These are phyloP conservation scores for Teratosphaeria gauchensis DNA, from an alignment of 2,329 filamentous ascomycete species.

Conservation along the genomic window DNA sequence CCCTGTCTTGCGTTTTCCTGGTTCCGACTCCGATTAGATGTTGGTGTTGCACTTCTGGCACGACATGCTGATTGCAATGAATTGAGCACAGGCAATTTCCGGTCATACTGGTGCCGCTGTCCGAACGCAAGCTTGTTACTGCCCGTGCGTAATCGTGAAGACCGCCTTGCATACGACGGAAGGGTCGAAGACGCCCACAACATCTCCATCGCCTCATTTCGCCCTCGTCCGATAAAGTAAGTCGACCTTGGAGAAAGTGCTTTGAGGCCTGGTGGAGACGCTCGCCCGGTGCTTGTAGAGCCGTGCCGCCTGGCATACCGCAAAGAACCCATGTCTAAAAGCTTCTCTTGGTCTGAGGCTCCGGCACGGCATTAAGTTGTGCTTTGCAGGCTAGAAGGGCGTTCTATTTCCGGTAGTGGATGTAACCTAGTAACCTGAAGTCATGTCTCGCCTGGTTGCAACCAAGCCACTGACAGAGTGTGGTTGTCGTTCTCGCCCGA, in stretches of 20 bases:
- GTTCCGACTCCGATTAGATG: too few species aligned
- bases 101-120: too few species aligned
- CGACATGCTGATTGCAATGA: too few species aligned
- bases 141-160: not conserved
- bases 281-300: not conserved
- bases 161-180: not conserved
- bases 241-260: not conserved
- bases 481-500: not conserved
- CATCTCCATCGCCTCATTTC: not conserved
- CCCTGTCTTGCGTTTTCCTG: too few species aligned
- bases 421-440: not conserved
- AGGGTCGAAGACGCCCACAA: not conserved
- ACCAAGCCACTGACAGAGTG: not conserved
- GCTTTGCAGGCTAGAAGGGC: not conserved
- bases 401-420: not conserved
- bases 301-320: not conserved
- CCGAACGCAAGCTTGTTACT: too few species aligned
- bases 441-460: not conserved
- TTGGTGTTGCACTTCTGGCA: too few species aligned
- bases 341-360: not conserved
- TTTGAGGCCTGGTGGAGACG: not conserved
- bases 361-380: not conserved
- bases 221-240: not conserved
- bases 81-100: too few species aligned
- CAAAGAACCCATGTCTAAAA: not conserved